Evolutionary conservation across 129 eudicot genomes (phyloP).

Genomic region (Escallonia herrerae): DNA sequence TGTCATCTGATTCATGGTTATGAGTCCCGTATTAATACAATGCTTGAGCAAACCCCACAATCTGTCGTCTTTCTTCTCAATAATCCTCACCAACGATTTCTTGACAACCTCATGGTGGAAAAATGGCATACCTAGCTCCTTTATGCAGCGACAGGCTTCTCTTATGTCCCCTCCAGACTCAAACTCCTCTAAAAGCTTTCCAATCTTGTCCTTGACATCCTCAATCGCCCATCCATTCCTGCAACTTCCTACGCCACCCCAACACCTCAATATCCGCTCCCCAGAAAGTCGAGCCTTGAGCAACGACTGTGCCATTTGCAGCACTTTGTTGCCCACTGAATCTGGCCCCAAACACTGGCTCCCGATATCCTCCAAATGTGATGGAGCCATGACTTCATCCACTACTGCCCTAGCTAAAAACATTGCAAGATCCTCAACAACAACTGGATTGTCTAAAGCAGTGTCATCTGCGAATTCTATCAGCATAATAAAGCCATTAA

Average conservation of each 20-base stretch:
- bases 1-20: slow-evolving; percentile 64
- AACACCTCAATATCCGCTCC: slow-evolving; percentile 85
- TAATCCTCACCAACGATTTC: slow-evolving; percentile 57
- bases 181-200: slow-evolving; percentile 71
- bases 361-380: slow-evolving; percentile 69
- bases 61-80: slow-evolving; percentile 70
- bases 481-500: slow-evolving; percentile 64
- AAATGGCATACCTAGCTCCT: slow-evolving; percentile 86
- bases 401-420: slow-evolving; percentile 83
- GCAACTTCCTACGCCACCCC: slow-evolving; percentile 89
- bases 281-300: slow-evolving; percentile 82
- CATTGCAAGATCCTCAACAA: slow-evolving; percentile 82
- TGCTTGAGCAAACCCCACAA: slow-evolving; percentile 58
- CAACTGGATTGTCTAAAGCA: slow-evolving; percentile 73
- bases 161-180: slow-evolving; percentile 76
- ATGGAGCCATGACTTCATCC: slow-evolving; percentile 84
- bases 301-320: slow-evolving; percentile 67
- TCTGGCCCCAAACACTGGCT: slow-evolving; percentile 29
- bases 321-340: slow-evolving; percentile 55
- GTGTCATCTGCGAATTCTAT: slow-evolving; percentile 87
- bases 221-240: slow-evolving; percentile 78
- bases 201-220: slow-evolving; percentile 78
- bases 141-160: slow-evolving; percentile 83
- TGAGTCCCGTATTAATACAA: slow-evolving; percentile 58
- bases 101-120: slow-evolving; percentile 97